These are phyloP conservation scores for Crithidia fasciculata DNA, from an alignment of 208 protist species.

Conservation along the genomic window DNA sequence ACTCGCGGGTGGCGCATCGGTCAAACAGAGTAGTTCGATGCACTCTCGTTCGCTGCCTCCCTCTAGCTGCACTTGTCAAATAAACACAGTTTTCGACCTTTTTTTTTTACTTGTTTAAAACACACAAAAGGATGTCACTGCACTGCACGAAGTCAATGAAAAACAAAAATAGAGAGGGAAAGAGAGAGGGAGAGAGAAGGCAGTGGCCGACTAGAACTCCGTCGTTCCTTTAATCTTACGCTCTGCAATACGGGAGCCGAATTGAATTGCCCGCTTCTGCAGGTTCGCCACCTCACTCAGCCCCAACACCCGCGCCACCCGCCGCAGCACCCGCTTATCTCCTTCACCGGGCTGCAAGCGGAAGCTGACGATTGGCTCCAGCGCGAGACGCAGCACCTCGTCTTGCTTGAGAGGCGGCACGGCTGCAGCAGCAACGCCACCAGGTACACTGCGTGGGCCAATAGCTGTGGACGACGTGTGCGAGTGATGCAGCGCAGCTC, in stretches of 20 bases:
- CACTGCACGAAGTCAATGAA: background rate
- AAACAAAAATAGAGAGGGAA: background rate
- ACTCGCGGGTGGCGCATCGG: no score
- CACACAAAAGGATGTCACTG: no score
- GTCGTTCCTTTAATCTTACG: constrained; percentile 47
- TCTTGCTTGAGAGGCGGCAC: constrained; percentile 25
- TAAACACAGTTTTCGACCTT: no score
- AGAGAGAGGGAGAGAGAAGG: background rate
- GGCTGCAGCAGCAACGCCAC: background rate
- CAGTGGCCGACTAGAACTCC: constrained; percentile 12
- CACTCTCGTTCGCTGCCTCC: no score
- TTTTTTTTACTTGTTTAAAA: no score
- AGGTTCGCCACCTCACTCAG: constrained; percentile 73
- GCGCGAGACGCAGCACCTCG: constrained; percentile 43
- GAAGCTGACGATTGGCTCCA: constrained; percentile 74
- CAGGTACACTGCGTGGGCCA: background rate
- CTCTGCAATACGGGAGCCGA: constrained; percentile 95
- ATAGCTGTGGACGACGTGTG: background rate
- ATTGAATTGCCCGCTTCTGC: constrained; percentile 97
- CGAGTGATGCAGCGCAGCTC: background rate
- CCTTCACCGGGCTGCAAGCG: constrained; percentile 78
- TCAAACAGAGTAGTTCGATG: no score
- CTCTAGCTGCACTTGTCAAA: no score
- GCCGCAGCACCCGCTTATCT: constrained; percentile 93
- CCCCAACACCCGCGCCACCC: constrained; percentile 82